Conservation (phyloP, 345 rosid genomes). For the Alliaria petiolata region DNA sequence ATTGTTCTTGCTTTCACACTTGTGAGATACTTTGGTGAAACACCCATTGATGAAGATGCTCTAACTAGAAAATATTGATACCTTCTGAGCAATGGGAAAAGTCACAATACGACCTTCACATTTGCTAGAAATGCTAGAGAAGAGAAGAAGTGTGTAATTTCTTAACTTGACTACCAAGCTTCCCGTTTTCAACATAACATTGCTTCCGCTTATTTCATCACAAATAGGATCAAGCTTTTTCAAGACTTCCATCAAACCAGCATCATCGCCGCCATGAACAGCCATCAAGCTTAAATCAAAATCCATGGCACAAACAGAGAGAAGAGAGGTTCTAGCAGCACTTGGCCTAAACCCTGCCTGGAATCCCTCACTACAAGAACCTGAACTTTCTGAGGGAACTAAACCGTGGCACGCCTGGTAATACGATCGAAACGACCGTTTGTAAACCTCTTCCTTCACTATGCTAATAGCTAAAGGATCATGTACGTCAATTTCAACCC, state of each 20-base stretch:
- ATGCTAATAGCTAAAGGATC: constrained; percentile 54
- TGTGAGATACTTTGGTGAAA: no score
- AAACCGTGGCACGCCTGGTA: constrained; percentile 75
- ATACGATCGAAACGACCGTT: constrained; percentile 67
- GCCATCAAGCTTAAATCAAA: constrained; percentile 64
- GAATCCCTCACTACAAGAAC: constrained; percentile 70
- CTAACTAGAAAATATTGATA: constrained; percentile 18
- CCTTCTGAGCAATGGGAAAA: constrained; percentile 73
- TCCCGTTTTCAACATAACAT: constrained; percentile 53
- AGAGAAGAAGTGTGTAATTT: constrained; percentile 72
- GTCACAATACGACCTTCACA: constrained; percentile 75
- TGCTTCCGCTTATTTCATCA: constrained; percentile 71
- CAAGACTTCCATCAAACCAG: constrained; percentile 73
- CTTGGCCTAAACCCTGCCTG: constrained; percentile 88
- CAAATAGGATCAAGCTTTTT: constrained; percentile 75
- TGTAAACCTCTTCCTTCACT: constrained; percentile 62
- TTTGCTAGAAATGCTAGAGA: constrained; percentile 66
- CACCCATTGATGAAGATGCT: no score
- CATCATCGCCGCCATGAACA: constrained; percentile 68
- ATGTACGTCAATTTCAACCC: constrained; percentile 51
- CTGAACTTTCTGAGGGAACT: constrained; percentile 66
- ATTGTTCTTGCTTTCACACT: no score
- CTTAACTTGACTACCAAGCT: constrained; percentile 60
- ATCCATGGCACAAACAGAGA: constrained; percentile 76
- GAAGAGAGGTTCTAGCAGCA: constrained; percentile 61